Evolutionary conservation across 768 basidiomycete species (phyloP), one percentile per base, ranked within the genome.

Genomic region (Leccinum fibrillosum): DNA sequence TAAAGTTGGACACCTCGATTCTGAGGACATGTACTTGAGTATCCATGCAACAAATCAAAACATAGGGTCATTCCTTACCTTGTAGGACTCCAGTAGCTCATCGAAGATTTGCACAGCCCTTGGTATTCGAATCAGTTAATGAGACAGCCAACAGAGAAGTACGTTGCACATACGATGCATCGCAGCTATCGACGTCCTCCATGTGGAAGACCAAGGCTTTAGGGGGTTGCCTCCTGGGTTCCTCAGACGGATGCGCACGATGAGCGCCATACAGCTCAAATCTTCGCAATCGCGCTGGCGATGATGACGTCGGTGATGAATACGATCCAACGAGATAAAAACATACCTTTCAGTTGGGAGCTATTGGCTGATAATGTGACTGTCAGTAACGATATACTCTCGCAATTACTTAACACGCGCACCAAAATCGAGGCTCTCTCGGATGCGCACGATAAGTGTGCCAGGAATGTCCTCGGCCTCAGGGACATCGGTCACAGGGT

Each of bases 351-450:
- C 21, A 99, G 76, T 66, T 95, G 94, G 35, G 94, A 90, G 21
- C 95, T 95, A 69, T 99, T 99, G 12, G 96, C 94, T 90, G 52
- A 42, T 42, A 19, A 19, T 10, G 42, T 19, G 19, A 19, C 39
- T 19, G 0, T 42, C 42, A 42, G n/a, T 19, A 19, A 42, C 42
- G 8, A 42, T 3, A n/a, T 30, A 11, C 17, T 12, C 2, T 52
- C 8, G 17, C 15, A 23, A 39, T 21, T 26, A 59, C 35, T 42
- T 2, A 48, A 8, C 59, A 55, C 10, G 47, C 84, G 5, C 60
- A 91, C 90, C 92, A 64, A 99, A 99, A 68, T 93, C 91, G 26
- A 99, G 78, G 66, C 85, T 90, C 74, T 98, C 96, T 30, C 93
- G 77, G 54, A 99, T 89, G 23, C 94, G 81, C 6, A 98, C 82